Evolutionary conservation across 805 yeast species (phyloP).

Genomic region (Scheffersomyces ergatensis): DNA sequence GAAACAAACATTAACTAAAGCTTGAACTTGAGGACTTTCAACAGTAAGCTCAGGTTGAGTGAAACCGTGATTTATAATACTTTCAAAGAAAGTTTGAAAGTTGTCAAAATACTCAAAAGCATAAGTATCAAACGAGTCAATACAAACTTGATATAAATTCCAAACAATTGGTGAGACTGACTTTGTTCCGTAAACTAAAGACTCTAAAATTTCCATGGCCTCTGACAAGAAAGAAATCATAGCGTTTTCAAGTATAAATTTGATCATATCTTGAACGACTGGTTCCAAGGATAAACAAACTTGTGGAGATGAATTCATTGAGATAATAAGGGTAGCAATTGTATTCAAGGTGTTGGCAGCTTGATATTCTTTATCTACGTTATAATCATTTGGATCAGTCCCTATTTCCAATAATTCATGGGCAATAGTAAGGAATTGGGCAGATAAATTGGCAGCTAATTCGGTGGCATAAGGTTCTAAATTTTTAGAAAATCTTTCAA

Average conservation of each 20-base stretch:
- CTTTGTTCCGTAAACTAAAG: conserved; percentile 53
- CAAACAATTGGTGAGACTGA: conserved; percentile 51
- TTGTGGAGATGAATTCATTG: conserved; percentile 39
- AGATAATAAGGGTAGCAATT: conserved; percentile 39
- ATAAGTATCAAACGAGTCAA: conserved; percentile 56
- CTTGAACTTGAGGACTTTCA: conserved; percentile 38
- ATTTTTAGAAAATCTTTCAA: conserved; percentile 40
- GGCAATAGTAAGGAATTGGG: conserved; percentile 72
- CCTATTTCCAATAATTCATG: conserved; percentile 45
- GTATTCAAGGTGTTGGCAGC: conserved; percentile 43
- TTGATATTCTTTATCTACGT: conserved; percentile 41
- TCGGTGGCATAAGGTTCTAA: conserved; percentile 42
- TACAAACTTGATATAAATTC: conserved; percentile 47
- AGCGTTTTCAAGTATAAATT: conserved; percentile 36
- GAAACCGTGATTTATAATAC: conserved; percentile 52
- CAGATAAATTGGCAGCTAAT: conserved; percentile 51
- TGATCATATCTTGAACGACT: conserved; percentile 31
- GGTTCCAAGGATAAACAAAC: conserved; percentile 34
- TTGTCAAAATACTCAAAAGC: conserved; percentile 59
- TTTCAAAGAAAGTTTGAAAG: conserved; percentile 56
- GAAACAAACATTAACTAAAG: conserved; percentile 35
- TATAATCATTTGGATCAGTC: conserved; percentile 12
- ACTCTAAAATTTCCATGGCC: conserved; percentile 47
- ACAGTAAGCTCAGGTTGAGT: conserved; percentile 27
- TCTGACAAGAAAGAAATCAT: conserved; percentile 37